These are phyloP conservation scores for Dipteronia sinensis DNA, from an alignment of 345 rosid genomes.

Conservation along the genomic window DNA sequence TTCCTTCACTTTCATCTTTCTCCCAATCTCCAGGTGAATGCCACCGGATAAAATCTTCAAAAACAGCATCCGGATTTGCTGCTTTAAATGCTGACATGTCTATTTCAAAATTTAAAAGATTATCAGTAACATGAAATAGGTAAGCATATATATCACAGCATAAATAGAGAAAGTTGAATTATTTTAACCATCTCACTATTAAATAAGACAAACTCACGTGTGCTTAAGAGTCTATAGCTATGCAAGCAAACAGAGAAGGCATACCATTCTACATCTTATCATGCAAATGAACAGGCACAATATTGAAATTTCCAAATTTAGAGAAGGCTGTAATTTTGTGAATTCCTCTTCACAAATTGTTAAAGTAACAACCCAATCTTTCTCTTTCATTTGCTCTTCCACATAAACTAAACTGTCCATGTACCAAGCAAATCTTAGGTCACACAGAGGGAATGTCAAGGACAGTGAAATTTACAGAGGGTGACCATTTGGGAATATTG, in stretches of 20 bases:
- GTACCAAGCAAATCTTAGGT: background rate
- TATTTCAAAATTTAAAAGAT: conserved; percentile 31
- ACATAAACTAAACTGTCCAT: background rate
- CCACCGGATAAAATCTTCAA: conserved; percentile 99
- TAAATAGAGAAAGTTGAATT: background rate
- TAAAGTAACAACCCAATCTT: background rate
- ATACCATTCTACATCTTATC: background rate
- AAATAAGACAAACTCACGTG: background rate
- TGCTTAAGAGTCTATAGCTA: background rate
- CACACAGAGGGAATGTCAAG: too few relatives aligned
- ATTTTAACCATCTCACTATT: conserved; percentile 14
- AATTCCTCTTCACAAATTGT: background rate
- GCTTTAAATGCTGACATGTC: conserved; percentile 99
- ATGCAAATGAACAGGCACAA: conserved; percentile 4
- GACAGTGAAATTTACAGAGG: too few relatives aligned
- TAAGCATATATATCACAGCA: conserved; percentile 13
- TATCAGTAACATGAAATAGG: background rate
- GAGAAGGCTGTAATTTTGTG: background rate
- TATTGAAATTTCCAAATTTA: background rate
- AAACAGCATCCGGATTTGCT: conserved; percentile 89
- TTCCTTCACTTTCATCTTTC: conserved; percentile 37
- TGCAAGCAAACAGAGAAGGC: conserved; percentile 1
- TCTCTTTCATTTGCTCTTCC: background rate
- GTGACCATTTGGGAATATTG: too few relatives aligned
- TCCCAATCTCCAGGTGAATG: conserved; percentile 99